Evolutionary conservation across 2,329 filamentous ascomycete species (phyloP), one percentile per base, ranked within the genome.

Genomic region (Davidsoniella virescens): DNA sequence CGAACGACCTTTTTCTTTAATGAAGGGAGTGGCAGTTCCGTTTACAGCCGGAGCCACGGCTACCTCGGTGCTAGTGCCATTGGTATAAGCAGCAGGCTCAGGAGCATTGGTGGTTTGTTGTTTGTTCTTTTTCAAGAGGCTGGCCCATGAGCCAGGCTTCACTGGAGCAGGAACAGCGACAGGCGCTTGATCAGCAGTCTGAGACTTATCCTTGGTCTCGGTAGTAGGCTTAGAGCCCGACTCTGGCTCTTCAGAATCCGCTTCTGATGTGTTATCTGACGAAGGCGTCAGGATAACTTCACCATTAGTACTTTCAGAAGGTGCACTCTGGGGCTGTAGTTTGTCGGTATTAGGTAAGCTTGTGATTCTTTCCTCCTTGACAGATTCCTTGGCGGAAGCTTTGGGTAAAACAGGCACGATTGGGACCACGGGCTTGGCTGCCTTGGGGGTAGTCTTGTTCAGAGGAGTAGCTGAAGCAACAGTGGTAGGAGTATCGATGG

Each of bases 1-100:
- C 16, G 84, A 81, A 62, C 61, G 78, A 20, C 64, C 61, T 50
- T 69, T 72, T 17, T 67, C 59, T 57, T 70, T 70, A 6, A 65
- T 56, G 52, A 73, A 70, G 14, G 42, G 29, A 8, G 14, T 39
- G n/a, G 62, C 58, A 14, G 62, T 55, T 6, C 57, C 56, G 38
- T 61, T 55, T 37, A 55, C 58, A 18, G 57, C 58, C n/a, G 52
- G 37, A 26, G 53, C 50, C 16, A 38, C 50, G 5, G 57, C 55
- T 10, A 57, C 33, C 23, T 43, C 14, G n/a, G 40, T 43, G 10
- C 54, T 54, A 25, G 54, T 54, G 7, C 59, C 52, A 14, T 52
- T 29, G 29, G 56, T 39, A 39, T 23, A 38, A 23, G 58, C 39
- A n/a, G 53, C 53, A 18, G 54, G 56, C 61, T 63, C 69, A 23